These are phyloP conservation scores for Aegilops sharonensis DNA, from an alignment of 176 grass and related monocot genomes.

Conservation along the genomic window DNA sequence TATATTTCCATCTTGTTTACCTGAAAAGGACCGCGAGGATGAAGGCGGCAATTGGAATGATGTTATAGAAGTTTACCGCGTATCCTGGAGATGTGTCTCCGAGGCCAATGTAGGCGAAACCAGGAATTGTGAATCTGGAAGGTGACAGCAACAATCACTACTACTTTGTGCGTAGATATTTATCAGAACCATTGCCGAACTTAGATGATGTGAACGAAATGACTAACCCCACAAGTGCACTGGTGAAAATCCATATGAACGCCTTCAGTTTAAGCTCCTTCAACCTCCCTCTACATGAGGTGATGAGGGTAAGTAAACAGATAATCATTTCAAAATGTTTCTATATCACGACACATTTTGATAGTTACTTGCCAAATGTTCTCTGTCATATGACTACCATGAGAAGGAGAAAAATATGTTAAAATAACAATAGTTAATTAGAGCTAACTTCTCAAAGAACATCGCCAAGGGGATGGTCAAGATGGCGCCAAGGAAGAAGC, in stretches of 20 bases:
- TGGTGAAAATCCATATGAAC: conserved; percentile 49
- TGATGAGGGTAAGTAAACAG: background rate
- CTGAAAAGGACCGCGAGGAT: conserved; percentile 43
- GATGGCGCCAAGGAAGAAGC: conserved; percentile 22
- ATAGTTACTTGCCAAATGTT: background rate
- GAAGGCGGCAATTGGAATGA: conserved; percentile 41
- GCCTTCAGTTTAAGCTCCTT: conserved; percentile 39
- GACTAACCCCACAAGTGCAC: conserved; percentile 45
- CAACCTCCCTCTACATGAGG: conserved; percentile 23
- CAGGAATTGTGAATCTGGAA: conserved; percentile 40
- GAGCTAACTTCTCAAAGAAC: conserved; percentile 33
- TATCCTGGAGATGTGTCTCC: conserved; percentile 49
- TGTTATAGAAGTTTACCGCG: conserved; percentile 45
- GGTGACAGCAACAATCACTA: background rate
- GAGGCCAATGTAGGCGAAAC: conserved; percentile 41
- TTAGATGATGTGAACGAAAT: background rate
- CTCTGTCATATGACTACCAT: background rate
- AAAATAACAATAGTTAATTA: background rate
- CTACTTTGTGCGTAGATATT: background rate
- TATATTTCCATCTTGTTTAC: background rate
- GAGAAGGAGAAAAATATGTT: background rate
- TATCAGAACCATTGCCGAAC: background rate
- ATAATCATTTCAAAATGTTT: background rate
- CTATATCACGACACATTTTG: background rate
- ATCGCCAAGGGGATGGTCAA: conserved; percentile 4